A percentile compares a stretch with the other conserved stretches of the same genome.
phyloP scores from a whole-genome alignment of 371 early-diverging fungal species.

The Conidiobolus incongruus region DNA sequence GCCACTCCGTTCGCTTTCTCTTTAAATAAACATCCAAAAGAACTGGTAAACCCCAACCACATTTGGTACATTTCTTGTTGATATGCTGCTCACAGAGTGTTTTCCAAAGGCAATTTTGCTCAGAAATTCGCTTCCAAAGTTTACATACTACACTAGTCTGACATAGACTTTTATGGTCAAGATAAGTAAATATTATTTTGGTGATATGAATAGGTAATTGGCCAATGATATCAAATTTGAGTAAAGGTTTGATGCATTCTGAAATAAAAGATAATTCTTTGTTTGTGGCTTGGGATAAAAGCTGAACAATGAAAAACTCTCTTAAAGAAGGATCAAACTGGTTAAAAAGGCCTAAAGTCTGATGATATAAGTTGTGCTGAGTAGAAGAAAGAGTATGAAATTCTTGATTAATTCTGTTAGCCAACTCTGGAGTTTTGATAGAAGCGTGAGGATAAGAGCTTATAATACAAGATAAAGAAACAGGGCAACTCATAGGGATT shows the following conservation, averaged over 20 bases:
- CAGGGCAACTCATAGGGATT: too few relatives aligned
- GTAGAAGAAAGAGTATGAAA: too few relatives aligned
- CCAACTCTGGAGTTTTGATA: too few relatives aligned
- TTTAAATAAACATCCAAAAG: slow-evolving; percentile 13
- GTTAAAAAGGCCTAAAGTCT: too few relatives aligned
- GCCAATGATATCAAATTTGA: slow-evolving; percentile 60
- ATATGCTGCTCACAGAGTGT: slow-evolving; percentile 93
- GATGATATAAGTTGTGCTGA: too few relatives aligned
- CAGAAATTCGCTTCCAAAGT: slow-evolving; percentile 55
- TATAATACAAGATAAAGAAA: too few relatives aligned
- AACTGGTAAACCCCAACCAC: slow-evolving; percentile 86
- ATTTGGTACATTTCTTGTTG: slow-evolving; percentile 79
- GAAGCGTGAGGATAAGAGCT: too few relatives aligned
- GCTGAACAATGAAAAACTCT: too few relatives aligned
- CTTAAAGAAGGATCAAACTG: too few relatives aligned
- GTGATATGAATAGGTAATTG: slow-evolving; percentile 58
- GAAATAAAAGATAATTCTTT: slow-evolving; percentile 38
- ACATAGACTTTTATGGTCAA: slow-evolving; percentile 82
- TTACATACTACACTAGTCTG: slow-evolving; percentile 70
- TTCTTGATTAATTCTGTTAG: too few relatives aligned
- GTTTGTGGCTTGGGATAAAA: too few relatives aligned
- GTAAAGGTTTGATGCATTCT: slow-evolving; percentile 31
- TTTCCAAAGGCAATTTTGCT: slow-evolving; percentile 84
- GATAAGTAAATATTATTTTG: slow-evolving; percentile 51
- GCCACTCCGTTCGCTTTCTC: slow-evolving; percentile 14